A percentile compares a stretch with the other conserved stretches of the same genome.
phyloP scores from a whole-genome alignment of 495 filamentous ascomycete genomes.

The Symbiotaphrina buchneri region DNA sequence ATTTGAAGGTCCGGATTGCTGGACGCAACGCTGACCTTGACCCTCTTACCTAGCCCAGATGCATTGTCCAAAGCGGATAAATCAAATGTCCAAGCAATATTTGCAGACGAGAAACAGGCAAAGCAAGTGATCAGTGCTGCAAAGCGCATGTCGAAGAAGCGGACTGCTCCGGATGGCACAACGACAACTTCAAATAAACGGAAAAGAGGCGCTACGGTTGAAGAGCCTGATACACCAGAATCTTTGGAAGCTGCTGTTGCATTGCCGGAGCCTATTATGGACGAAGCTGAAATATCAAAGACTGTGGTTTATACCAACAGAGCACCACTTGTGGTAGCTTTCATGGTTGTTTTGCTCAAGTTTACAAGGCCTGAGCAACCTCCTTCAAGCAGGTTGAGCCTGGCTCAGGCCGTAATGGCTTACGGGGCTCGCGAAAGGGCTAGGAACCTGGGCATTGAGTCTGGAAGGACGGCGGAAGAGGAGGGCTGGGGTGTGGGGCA shows the following conservation, averaged over 20 bases:
- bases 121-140: slow-evolving; percentile 36
- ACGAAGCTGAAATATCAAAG: slow-evolving; percentile 33
- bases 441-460: slow-evolving; percentile 46
- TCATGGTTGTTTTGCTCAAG: slow-evolving; percentile 47
- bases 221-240: slow-evolving; percentile 22
- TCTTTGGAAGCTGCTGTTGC: slow-evolving; percentile 41
- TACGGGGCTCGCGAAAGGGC: slow-evolving; percentile 56
- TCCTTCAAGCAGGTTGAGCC: slow-evolving; percentile 52
- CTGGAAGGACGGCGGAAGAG: slow-evolving; percentile 38
- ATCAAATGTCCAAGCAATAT: slow-evolving; percentile 28
- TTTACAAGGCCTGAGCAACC: slow-evolving; percentile 71
- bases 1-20: no score
- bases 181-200: slow-evolving; percentile 14
- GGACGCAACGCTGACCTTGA: slow-evolving; percentile 1
- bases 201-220: slow-evolving; percentile 1
- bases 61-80: slow-evolving; percentile 37
- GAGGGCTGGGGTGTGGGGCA: slow-evolving; percentile 58
- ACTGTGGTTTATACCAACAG: slow-evolving; percentile 50
- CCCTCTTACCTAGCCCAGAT: slow-evolving; percentile 21
- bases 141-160: slow-evolving; percentile 42
- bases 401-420: slow-evolving; percentile 61
- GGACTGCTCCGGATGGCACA: slow-evolving; percentile 17
- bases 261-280: slow-evolving; percentile 26
- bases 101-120: slow-evolving; percentile 47
- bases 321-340: slow-evolving; percentile 62